Conservation (phyloP, 768 basidiomycete species). For the Tulasnella sp. region DNA sequence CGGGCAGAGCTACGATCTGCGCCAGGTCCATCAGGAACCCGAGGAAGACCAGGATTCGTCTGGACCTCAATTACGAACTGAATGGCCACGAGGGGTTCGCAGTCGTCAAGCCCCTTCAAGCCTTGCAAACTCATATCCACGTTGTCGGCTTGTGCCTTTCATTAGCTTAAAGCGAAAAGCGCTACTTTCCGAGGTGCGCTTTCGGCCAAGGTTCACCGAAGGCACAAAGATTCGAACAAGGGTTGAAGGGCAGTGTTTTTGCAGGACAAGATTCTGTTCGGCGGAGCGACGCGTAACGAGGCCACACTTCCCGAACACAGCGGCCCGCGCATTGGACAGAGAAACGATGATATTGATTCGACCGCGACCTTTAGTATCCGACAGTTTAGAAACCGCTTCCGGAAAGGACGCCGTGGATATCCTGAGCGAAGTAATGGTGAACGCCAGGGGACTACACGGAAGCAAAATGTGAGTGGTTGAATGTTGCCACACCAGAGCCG, state of each 20-base stretch:
- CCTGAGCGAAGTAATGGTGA: not conserved
- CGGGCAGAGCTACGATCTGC: not conserved
- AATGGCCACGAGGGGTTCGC: not conserved
- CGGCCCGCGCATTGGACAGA: not conserved
- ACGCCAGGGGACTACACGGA: not conserved
- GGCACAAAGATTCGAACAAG: not conserved
- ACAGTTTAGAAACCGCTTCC: not conserved
- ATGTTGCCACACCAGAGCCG: too few relatives aligned
- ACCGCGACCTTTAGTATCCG: not conserved
- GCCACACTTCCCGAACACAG: too few relatives aligned
- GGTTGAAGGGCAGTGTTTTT: not conserved
- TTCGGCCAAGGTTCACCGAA: not conserved
- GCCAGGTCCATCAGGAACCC: not conserved
- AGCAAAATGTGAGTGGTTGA: not conserved
- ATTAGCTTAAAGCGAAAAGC: not conserved
- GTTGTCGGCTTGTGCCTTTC: not conserved
- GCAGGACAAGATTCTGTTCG: not conserved
- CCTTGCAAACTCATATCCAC: not conserved
- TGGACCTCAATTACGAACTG: constrained; percentile 1
- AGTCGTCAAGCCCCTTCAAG: not conserved
- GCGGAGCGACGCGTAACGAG: too few relatives aligned
- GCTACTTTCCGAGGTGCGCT: not conserved
- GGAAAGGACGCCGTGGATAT: not conserved
- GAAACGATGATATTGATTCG: not conserved
- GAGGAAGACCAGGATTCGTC: not conserved